Base-by-base conservation (phyloP, 1,284 basidiomycete species). In the Malassezia equina region DNA sequence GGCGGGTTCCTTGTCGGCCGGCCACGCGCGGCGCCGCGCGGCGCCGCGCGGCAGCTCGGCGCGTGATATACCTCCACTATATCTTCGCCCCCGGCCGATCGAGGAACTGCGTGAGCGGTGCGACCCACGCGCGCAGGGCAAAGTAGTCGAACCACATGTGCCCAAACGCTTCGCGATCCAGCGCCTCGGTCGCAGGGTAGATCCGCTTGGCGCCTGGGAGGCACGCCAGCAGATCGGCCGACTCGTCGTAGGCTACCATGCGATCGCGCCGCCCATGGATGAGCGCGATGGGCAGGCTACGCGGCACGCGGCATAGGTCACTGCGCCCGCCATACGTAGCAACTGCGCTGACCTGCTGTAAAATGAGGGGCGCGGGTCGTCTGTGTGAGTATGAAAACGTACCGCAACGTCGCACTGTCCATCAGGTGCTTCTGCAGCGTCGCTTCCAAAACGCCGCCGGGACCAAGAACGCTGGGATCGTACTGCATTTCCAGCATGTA, bases 171-270 rank as follows among this genome's bases (percentile, higher is more conserved):
- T 51, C 54, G n/a, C 33, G 48, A 15, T 51, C 42, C 19, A 6
- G 27, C 6, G 27, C 39, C n/a, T 48, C 54, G 15, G 12, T 21
- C 12, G 2, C 54, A 31, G 23, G 58, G 44, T 21, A 25, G 15
- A 66, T 42, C 0, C 69, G 50, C 15, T 50, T 17, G 1, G 67
- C 69, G 40, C 68, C 61, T 7, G 44, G 47, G 40, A 73, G 65
- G 9, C 49, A 46, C 15, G 55, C 19, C 4, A 47, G n/a, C n/a
- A 64, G 56, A 11, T 52, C n/a, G 1, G 64, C 52, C 47, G 61
- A 62, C 55, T 73, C 70, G 28, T 21, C 24, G 29, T 62, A 69
- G 17, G 41, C 39, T 1, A 73, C 70, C 70, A 73, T 70, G 13
- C 65, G 51, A 34, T 73, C 71, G 13, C 43, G 32, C 24, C 52